Percentiles rank a stretch among this genome's conserved stretches.
phyloP scores from a whole-genome alignment of 2,329 filamentous ascomycete species.

The Colletotrichum sp. region DNA sequence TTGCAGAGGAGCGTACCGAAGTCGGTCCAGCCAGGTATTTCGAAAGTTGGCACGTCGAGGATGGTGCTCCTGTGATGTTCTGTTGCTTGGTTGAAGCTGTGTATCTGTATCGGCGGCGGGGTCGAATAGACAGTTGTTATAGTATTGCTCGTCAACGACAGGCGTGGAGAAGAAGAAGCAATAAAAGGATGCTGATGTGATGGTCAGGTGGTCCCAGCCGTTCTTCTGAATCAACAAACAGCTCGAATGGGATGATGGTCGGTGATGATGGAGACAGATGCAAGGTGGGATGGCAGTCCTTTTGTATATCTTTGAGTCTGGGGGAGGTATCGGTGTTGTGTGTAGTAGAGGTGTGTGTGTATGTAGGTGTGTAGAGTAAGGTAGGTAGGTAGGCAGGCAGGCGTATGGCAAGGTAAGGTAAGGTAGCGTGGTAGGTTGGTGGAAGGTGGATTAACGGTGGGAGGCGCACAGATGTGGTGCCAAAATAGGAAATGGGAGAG shows the following conservation, averaged over 20 bases:
- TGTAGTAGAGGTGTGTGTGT: constrained; percentile 1
- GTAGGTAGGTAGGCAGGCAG: background rate
- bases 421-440: background rate
- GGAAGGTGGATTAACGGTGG: constrained; percentile 31
- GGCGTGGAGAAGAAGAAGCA: constrained; percentile 10
- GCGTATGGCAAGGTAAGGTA: constrained; percentile 7
- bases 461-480: constrained; percentile 39
- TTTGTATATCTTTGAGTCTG: constrained; percentile 17
- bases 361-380: background rate
- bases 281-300: constrained; percentile 22
- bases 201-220: constrained; percentile 20
- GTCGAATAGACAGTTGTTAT: background rate
- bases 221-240: constrained; percentile 22
- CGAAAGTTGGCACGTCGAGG: constrained; percentile 3
- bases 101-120: background rate
- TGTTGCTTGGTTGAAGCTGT: background rate
- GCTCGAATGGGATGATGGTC: constrained; percentile 23
- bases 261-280: background rate
- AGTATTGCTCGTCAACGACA: constrained; percentile 20
- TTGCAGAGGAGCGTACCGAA: background rate
- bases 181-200: constrained; percentile 14
- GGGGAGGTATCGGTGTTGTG: constrained; percentile 14
- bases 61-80: background rate
- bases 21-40: constrained; percentile 11
- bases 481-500: constrained; percentile 45